Base-by-base conservation (phyloP, 352 stramenopile genomes). In the Albugo candida region DNA sequence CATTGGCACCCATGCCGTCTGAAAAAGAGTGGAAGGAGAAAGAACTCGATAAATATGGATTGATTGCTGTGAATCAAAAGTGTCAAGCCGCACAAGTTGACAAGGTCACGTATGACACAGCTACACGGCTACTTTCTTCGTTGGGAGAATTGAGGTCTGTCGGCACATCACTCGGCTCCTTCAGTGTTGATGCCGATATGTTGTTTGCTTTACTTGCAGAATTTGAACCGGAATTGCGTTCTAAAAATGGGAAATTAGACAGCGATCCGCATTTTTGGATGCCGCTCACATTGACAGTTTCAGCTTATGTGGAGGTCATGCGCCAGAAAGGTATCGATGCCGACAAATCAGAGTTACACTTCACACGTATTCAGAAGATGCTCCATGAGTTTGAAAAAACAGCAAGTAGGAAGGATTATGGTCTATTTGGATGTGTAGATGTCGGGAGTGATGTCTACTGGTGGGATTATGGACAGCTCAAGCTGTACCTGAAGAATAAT, bases 181-280 rank as follows among this genome's bases (percentile, higher is more conserved):
- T 98, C 66, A 96, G 82, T 44, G 75, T 98, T 34, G 91, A 92
- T 55, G 65, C 83, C 1, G 73, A 91, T 41, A 96, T 97, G 65
- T 67, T 97, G 13, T 36, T 59, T 34, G 87, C 87, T 27, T 64
- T 98, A n/a, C 66, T 95, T 31, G 65, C 60, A 36, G 94, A 98
- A 58, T 98, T 97, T 58, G 58, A 60, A 12, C 63, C 70, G 41
- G 93, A 98, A 58, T 66, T 98, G 11, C 49, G 37, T 0, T 58
- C 68, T 38, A 97, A 97, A 61, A 60, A 69, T 24, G 94, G 84
- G 55, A 97, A 98, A 59, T 81, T 96, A 20, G 88, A 97, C 70
- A 96, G 83, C 38, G 94, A 98, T 74, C 94, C 94, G 36, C 92
- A 98, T 65, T 97, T 98, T 53, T 98, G 94, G 94, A 98, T 98